A percentile compares a stretch with the other conserved stretches of the same genome.
Evolutionary conservation across 352 stramenopile genomes (phyloP).

Genomic region (Pythium utonaiense): DNA sequence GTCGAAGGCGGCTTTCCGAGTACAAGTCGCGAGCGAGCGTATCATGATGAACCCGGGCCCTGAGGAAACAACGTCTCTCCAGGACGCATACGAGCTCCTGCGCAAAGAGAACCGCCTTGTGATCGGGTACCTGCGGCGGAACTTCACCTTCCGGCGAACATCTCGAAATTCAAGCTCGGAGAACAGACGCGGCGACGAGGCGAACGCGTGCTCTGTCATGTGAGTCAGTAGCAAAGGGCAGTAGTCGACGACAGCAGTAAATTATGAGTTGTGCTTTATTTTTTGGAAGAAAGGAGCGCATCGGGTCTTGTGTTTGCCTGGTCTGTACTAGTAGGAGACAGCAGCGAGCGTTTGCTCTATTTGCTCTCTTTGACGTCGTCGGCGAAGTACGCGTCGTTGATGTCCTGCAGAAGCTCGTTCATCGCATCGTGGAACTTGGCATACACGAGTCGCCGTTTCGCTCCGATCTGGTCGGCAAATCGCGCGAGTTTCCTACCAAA

Average conservation of each 20-base stretch:
- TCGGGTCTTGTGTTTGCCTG: background rate
- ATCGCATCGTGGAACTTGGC: conserved; percentile 70
- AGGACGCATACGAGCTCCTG: conserved; percentile 31
- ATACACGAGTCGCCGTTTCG: conserved; percentile 47
- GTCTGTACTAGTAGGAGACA: too few species aligned
- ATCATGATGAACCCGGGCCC: conserved; percentile 56
- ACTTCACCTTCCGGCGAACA: conserved; percentile 73
- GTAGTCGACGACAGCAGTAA: conserved; percentile 3
- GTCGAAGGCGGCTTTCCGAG: conserved; percentile 75
- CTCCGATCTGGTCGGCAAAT: conserved; percentile 74
- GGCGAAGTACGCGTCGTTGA: conserved; percentile 55
- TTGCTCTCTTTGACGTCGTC: conserved; percentile 50
- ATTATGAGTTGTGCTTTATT: conserved; percentile 19
- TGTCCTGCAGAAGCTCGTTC: conserved; percentile 69
- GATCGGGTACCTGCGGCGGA: conserved; percentile 74
- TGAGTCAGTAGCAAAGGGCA: too few species aligned
- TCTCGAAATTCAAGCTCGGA: conserved; percentile 30
- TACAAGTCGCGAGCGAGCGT: conserved; percentile 73
- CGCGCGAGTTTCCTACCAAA: conserved; percentile 66
- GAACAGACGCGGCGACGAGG: conserved; percentile 27
- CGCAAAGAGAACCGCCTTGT: conserved; percentile 62
- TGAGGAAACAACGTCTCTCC: conserved; percentile 28
- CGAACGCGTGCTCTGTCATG: conserved; percentile 69
- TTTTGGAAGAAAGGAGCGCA: conserved; percentile 3
- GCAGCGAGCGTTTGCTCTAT: conserved; percentile 16